Conservation (phyloP, 1,284 basidiomycete genomes). For the Melampsora larici-populina region DNA sequence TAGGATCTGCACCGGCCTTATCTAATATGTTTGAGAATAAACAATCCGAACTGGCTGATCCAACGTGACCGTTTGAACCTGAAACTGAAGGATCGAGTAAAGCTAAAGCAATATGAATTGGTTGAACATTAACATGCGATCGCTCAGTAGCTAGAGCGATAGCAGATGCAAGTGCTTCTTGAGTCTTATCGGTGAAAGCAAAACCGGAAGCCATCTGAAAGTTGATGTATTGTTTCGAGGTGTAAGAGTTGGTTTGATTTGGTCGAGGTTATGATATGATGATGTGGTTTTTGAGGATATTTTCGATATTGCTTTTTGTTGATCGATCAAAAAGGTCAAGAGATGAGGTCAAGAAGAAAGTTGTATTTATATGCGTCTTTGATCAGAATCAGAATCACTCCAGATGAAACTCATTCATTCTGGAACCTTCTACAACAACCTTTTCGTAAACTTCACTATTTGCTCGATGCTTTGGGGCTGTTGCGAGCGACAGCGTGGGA, state of each 20-base stretch:
- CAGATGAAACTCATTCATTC: too few species aligned
- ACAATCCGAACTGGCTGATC: conserved; percentile 45
- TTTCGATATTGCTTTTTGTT: too few species aligned
- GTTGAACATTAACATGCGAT: conserved; percentile 50
- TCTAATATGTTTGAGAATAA: conserved; percentile 50
- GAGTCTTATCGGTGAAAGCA: conserved; percentile 43
- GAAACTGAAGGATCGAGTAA: conserved; percentile 52
- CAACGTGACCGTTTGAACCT: conserved; percentile 21
- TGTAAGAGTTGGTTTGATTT: background rate
- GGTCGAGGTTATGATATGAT: too few species aligned
- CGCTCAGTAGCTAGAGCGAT: conserved; percentile 44
- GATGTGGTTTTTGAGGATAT: too few species aligned
- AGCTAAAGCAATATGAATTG: conserved; percentile 54
- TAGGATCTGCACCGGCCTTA: conserved; percentile 53
- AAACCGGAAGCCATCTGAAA: conserved; percentile 21
- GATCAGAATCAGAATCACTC: too few species aligned
- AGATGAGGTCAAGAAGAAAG: too few species aligned
- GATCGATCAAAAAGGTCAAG: too few species aligned
- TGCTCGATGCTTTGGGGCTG: too few species aligned
- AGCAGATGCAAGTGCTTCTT: conserved; percentile 36
- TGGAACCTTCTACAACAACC: too few species aligned
- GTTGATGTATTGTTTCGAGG: background rate
- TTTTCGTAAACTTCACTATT: too few species aligned
- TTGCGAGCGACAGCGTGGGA: too few species aligned
- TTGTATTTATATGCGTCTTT: too few species aligned